Percentiles rank a stretch among this genome's conserved stretches.
These are phyloP conservation scores for Penicillium angulare DNA, from an alignment of 495 filamentous ascomycete species.

Conservation along the genomic window DNA sequence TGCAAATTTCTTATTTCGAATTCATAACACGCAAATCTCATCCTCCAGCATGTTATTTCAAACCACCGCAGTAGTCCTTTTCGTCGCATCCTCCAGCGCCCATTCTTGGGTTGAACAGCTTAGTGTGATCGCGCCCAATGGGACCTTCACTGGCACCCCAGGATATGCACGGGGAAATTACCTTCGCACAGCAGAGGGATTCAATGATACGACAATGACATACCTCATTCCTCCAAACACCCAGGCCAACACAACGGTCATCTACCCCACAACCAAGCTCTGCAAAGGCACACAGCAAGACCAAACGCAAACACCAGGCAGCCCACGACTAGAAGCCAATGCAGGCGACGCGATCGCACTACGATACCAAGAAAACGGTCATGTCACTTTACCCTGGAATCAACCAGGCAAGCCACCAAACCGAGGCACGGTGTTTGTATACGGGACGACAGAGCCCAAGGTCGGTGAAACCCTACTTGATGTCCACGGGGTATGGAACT, in stretches of 20 bases:
- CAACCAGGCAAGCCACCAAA: conserved; percentile 62
- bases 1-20: neutral
- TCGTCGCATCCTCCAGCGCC: conserved; percentile 43
- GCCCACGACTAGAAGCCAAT: conserved; percentile 61
- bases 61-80: conserved; percentile 21
- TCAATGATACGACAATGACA: conserved; percentile 49
- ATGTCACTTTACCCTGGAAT: conserved; percentile 66
- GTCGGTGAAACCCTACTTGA: conserved; percentile 61
- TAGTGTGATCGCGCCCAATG: conserved; percentile 66
- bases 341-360: conserved; percentile 71
- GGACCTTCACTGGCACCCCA: conserved; percentile 64
- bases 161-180: conserved; percentile 68
- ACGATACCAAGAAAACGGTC: conserved; percentile 82
- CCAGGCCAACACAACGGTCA: conserved; percentile 25
- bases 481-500: conserved; percentile 72
- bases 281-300: conserved; percentile 55
- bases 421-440: conserved; percentile 76
- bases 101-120: conserved; percentile 83
- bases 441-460: conserved; percentile 69
- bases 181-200: conserved; percentile 45
- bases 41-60: conserved; percentile 10
- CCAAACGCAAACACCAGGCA: conserved; percentile 52
- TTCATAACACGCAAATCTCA: neutral
- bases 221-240: conserved; percentile 54
- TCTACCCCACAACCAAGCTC: conserved; percentile 36